These are phyloP conservation scores for Aspergillus saccharolyticus DNA, from an alignment of 495 filamentous ascomycete species.

Conservation along the genomic window DNA sequence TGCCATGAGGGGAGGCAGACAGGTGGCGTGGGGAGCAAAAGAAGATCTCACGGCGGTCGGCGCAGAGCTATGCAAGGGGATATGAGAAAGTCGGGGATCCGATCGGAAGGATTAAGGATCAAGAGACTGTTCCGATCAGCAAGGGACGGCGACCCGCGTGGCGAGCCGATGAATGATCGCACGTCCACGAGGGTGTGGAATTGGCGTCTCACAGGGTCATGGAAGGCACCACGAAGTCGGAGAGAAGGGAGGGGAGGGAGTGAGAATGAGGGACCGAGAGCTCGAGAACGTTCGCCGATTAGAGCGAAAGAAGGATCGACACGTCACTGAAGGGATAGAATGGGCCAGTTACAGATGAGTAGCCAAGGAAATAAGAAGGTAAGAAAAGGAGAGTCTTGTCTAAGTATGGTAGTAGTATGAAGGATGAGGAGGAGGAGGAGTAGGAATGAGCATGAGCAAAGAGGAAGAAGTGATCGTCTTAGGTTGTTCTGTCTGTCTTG, in stretches of 20 bases:
- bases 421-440: background rate
- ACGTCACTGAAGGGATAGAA: background rate
- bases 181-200: slow-evolving; percentile 23
- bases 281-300: background rate
- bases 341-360: background rate
- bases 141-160: slow-evolving; percentile 14
- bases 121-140: slow-evolving; percentile 6
- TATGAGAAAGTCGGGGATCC: slow-evolving; percentile 1
- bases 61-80: slow-evolving; percentile 16
- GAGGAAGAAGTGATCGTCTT: too few relatives aligned
- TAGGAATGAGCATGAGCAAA: background rate
- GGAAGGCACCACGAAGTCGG: slow-evolving; percentile 7
- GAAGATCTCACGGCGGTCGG: slow-evolving; percentile 11
- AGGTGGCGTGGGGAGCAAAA: background rate
- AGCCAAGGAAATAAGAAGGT: background rate
- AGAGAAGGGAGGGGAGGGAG: background rate
- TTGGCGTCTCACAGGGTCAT: slow-evolving; percentile 22
- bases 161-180: slow-evolving; percentile 18
- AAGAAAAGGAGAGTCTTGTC: background rate
- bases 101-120: slow-evolving; percentile 2
- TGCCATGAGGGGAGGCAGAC: slow-evolving; percentile 13
- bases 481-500: background rate
- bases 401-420: background rate
- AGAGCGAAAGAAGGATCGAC: background rate
- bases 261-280: slow-evolving; percentile 4